Conservation (phyloP, 371 early-diverging fungal species). For the Mortierella polycephala region DNA sequence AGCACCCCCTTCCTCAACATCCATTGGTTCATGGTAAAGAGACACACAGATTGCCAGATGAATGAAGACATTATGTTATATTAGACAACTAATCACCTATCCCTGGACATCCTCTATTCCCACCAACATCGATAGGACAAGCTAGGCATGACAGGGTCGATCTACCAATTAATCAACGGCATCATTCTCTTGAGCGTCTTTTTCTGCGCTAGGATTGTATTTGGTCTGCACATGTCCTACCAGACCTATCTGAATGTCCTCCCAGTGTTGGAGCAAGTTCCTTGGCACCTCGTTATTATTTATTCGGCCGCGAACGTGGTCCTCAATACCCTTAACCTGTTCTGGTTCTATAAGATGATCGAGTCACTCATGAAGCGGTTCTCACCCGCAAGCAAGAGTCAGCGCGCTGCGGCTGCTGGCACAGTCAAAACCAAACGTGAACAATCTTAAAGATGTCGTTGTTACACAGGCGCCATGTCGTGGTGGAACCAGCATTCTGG, state of each 20-base stretch:
- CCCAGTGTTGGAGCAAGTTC: slow-evolving; percentile 68
- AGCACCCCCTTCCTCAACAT: slow-evolving; percentile 93
- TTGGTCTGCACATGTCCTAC: slow-evolving; percentile 81
- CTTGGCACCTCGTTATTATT: slow-evolving; percentile 61
- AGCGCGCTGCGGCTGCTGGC: neutral
- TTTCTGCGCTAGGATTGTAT: slow-evolving; percentile 81
- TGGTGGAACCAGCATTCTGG: neutral
- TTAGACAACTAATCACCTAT: neutral
- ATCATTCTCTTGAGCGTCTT: slow-evolving; percentile 76
- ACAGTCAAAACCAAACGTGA: neutral
- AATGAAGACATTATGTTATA: neutral
- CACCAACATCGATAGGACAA: slow-evolving; percentile 68
- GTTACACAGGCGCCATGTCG: neutral
- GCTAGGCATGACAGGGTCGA: slow-evolving; percentile 79
- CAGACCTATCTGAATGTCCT: slow-evolving; percentile 61
- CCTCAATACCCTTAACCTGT: slow-evolving; percentile 77
- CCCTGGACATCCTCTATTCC: neutral
- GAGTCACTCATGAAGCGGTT: slow-evolving; percentile 46
- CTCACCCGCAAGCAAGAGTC: slow-evolving; percentile 13
- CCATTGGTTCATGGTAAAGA: slow-evolving; percentile 81
- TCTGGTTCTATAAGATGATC: slow-evolving; percentile 86
- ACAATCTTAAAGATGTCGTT: neutral
- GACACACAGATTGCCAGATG: neutral
- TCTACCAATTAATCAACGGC: slow-evolving; percentile 85
- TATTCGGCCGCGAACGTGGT: slow-evolving; percentile 73